phyloP scores from a whole-genome alignment of 2,329 filamentous ascomycete genomes.

The Colletotrichum sp. region DNA sequence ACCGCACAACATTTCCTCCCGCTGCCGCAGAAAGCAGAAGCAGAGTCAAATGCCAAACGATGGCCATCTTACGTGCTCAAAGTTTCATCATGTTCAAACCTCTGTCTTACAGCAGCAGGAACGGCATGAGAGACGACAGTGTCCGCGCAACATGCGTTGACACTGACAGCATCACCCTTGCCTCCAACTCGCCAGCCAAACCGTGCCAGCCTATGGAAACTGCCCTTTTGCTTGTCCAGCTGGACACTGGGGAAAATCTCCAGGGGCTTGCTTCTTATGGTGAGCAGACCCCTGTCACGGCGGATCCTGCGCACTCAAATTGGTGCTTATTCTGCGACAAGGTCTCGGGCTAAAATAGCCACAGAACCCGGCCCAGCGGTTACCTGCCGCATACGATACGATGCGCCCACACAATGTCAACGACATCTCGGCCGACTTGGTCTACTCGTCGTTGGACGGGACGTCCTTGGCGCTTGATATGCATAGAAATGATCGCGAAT shows the following conservation, averaged over 20 bases:
- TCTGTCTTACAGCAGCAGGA: background rate
- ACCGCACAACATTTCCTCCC: background rate
- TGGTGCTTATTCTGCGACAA: conserved; percentile 16
- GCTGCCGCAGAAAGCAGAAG: background rate
- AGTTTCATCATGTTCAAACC: background rate
- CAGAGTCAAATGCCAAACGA: background rate
- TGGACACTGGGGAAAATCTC: background rate
- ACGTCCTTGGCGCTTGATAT: background rate
- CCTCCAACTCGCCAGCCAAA: background rate
- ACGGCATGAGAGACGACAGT: background rate
- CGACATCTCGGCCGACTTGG: background rate
- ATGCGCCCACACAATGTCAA: background rate
- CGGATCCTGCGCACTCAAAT: conserved; percentile 3
- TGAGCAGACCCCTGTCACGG: conserved; percentile 1
- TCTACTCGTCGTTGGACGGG: background rate
- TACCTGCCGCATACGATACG: background rate
- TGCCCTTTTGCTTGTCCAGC: background rate
- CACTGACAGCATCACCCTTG: conserved; percentile 4
- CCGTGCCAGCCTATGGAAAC: background rate
- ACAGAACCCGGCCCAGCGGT: conserved; percentile 10
- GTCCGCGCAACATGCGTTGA: background rate
- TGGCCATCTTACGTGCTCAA: background rate
- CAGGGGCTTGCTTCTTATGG: background rate
- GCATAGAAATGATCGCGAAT: background rate
- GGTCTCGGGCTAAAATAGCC: conserved; percentile 13